Conservation (phyloP, 768 basidiomycete genomes). For the Boletus tomentosulus region DNA sequence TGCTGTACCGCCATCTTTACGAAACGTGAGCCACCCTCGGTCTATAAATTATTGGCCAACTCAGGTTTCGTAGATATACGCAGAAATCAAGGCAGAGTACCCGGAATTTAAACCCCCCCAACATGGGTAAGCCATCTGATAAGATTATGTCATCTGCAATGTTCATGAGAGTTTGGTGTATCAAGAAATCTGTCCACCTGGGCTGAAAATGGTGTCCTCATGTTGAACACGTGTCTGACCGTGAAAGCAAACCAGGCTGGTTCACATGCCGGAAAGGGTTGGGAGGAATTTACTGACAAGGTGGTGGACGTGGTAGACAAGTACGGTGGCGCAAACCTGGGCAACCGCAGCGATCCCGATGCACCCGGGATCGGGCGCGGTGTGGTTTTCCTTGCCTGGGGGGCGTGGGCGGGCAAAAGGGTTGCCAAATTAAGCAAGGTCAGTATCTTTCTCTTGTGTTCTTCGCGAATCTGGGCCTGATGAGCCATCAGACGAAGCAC, state of each 20-base stretch:
- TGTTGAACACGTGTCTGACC: slow-evolving; percentile 91
- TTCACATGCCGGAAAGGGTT: slow-evolving; percentile 82
- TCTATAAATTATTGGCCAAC: slow-evolving; percentile 5
- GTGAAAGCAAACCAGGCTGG: slow-evolving; percentile 72
- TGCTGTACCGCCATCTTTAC: slow-evolving; percentile 72
- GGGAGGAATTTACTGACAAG: slow-evolving; percentile 87
- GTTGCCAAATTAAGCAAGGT: slow-evolving; percentile 76
- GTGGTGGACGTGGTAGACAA: slow-evolving; percentile 75
- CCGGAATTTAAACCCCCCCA: slow-evolving; percentile 73
- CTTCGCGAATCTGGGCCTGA: slow-evolving; percentile 18
- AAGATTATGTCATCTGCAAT: slow-evolving; percentile 7
- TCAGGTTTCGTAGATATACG: slow-evolving; percentile 63
- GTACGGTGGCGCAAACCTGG: slow-evolving; percentile 70
- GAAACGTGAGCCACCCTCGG: slow-evolving; percentile 52
- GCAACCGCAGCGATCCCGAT: slow-evolving; percentile 32
- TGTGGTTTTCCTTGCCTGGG: slow-evolving; percentile 89
- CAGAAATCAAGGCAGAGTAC: slow-evolving; percentile 79
- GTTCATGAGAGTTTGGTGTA: slow-evolving; percentile 3
- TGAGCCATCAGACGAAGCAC: slow-evolving; percentile 60
- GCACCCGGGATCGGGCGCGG: slow-evolving; percentile 61
- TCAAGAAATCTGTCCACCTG: slow-evolving; percentile 73
- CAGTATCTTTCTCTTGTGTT: slow-evolving; percentile 13
- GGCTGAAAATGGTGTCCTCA: slow-evolving; percentile 83
- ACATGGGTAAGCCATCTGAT: slow-evolving; percentile 64
- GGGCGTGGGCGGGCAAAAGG: slow-evolving; percentile 79